Base-by-base conservation (phyloP, 352 stramenopile species). In the Pythium aquatile region DNA sequence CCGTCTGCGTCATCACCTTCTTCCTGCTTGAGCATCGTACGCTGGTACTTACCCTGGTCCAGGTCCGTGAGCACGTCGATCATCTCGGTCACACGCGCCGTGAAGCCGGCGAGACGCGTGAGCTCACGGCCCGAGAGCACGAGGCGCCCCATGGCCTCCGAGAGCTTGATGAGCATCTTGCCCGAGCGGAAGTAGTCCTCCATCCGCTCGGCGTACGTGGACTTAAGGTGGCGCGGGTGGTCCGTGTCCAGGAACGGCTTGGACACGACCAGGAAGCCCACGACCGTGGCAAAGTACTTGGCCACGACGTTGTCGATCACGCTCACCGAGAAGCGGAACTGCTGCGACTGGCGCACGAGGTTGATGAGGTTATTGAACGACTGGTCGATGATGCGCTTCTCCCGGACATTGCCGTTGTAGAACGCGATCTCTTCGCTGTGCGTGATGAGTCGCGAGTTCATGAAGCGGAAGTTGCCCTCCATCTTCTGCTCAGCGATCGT, bases 391-490 rank as follows among this genome's bases (percentile, higher is more conserved):
- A 94, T 89, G 33, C 70, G 70, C 59, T 90, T 86, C 62, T 97
- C 90, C 11, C 88, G 80, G 8, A 90, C 75, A 56, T 96, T 96
- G 55, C 90, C 90, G 54, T 94, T 91, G 76, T 96, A 97, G 60
- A 97, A 97, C 10, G 89, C 89, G 54, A 97, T 94, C 58, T 94
- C 86, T 72, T 97, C 88, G 55, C 87, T 91, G 72, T 97, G 85
- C 20, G 86, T 94, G 61, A 96, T 88, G 3, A 97, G 63, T 14
- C 90, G 75, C 52, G 87, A 88, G 79, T 97, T 94, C 72, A 96
- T 90, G 68, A 87, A 93, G 53, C 86, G 84, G 70, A 93, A 95
- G 42, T 77, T 90, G 65, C 86, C 87, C 58, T 95, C 86, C 70
- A 93, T 80, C 54, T 91, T 79, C 46, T 93, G 82, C 61, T 94